These are phyloP conservation scores for Ceratocystis smalleyi DNA, from an alignment of 2,329 filamentous ascomycete genomes.

Conservation along the genomic window DNA sequence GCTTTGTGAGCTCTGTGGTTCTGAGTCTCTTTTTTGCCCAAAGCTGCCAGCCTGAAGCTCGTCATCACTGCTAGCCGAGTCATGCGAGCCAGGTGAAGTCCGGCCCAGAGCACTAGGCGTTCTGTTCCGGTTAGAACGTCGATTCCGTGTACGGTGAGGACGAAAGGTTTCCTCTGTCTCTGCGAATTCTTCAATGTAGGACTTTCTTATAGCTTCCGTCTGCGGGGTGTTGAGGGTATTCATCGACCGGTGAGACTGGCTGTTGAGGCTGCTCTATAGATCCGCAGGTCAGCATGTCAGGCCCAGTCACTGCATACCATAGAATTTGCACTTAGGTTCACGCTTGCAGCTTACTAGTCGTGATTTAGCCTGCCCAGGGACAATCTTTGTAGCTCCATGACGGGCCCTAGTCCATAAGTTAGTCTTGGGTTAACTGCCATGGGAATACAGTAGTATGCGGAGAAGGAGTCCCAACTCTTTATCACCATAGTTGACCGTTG, in stretches of 20 bases:
- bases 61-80: conserved; percentile 5
- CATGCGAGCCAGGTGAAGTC: background rate
- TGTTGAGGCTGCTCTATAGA: background rate
- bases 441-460: background rate
- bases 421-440: background rate
- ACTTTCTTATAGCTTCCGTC: background rate
- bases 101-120: background rate
- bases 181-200: background rate
- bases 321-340: background rate
- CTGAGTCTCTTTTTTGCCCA: background rate
- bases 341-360: conserved; percentile 3
- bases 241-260: background rate
- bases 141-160: background rate
- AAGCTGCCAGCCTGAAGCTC: conserved; percentile 4
- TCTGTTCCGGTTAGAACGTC: background rate
- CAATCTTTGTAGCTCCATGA: conserved; percentile 3
- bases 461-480: conserved; percentile 2
- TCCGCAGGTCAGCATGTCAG: background rate
- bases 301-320: background rate
- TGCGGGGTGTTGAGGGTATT: background rate
- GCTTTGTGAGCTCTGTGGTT: background rate
- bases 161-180: background rate
- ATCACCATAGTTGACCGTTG: conserved; percentile 3
- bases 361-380: conserved; percentile 1
- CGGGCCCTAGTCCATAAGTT: background rate